phyloP scores from a whole-genome alignment of 257 asterid species.

The Voacanga thouarsii region DNA sequence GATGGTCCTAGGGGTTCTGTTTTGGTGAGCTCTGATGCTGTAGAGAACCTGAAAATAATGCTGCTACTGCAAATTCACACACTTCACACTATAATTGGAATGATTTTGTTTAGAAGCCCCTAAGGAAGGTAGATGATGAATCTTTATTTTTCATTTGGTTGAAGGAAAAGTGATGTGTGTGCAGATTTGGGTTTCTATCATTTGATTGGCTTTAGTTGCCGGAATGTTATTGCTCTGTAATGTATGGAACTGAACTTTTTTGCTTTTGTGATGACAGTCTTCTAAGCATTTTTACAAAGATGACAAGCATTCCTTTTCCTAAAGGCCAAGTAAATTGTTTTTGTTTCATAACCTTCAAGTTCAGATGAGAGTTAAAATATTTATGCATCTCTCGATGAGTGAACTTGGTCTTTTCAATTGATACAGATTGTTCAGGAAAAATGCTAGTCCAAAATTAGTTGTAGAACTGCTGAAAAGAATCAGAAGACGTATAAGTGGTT shows the following conservation, averaged over 20 bases:
- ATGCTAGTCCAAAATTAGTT: background rate
- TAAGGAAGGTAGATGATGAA: background rate
- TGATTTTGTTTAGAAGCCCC: background rate
- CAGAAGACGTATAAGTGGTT: background rate
- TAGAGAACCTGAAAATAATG: background rate
- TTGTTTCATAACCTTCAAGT: background rate
- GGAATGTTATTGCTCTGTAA: background rate
- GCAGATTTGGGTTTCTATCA: background rate
- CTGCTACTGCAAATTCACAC: no score
- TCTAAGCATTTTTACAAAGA: background rate
- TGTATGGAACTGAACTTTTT: background rate
- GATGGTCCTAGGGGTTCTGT: no score
- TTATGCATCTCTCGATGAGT: background rate
- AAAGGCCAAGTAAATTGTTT: background rate
- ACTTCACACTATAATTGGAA: background rate
- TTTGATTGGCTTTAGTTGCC: background rate
- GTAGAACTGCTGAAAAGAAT: background rate
- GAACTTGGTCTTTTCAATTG: no score
- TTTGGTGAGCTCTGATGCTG: no score
- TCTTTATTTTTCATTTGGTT: background rate
- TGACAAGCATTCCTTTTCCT: background rate
- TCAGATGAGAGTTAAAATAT: background rate
- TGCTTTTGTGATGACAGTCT: background rate
- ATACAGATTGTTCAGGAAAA: background rate
- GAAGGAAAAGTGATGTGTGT: background rate